Base-by-base conservation (phyloP, 768 basidiomycete genomes). In the Cantharellus cinnabarinus region DNA sequence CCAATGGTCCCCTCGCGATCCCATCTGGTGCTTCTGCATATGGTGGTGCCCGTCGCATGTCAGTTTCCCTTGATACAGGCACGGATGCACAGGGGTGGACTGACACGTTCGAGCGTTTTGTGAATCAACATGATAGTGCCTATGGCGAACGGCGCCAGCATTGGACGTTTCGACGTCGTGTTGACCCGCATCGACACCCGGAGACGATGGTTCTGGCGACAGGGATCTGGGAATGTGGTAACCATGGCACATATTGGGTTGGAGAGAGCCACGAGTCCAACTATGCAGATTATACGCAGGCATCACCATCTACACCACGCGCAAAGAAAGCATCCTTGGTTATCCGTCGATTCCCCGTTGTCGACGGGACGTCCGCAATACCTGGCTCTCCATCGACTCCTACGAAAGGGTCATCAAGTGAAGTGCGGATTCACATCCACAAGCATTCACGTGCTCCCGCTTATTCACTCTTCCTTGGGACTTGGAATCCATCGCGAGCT, bases 361-460 rank as follows among this genome's bases (percentile, higher is more conserved):
- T 10, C 44, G 29, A 48, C 44, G 29, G 44, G 44, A 10, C 44
- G 44, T 48, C 44, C 44, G 44, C 10, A 48, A 48, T 48, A 29
- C 44, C 44, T 29, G 10, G 44, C 10, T 48, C 44, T 48, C 44
- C 44, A 10, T 48, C 20, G 20, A 29, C 20, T 29, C 20, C 20
- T 29, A 29, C 20, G 20, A 29, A 29, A 29, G 20, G 20, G 20
- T 29, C 44, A 48, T 48, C 52, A 10, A 54, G 52, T 54, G 14
- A 61, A 29, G 60, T 61, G 1, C 61, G 60, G 37, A 41, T 61
- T 4, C 61, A 62, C 58, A 79, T 89, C 40, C 88, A 89, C 69
- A 85, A 85, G 63, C 87, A 89, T 66, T 85, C 87, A 0, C 79
- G 83, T 58, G 82, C 83, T 2, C 70, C 77, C 39, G 87, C 84